These are phyloP conservation scores for Meyerozyma athensensis DNA, from an alignment of 1,139 yeast genomes.

Conservation along the genomic window DNA sequence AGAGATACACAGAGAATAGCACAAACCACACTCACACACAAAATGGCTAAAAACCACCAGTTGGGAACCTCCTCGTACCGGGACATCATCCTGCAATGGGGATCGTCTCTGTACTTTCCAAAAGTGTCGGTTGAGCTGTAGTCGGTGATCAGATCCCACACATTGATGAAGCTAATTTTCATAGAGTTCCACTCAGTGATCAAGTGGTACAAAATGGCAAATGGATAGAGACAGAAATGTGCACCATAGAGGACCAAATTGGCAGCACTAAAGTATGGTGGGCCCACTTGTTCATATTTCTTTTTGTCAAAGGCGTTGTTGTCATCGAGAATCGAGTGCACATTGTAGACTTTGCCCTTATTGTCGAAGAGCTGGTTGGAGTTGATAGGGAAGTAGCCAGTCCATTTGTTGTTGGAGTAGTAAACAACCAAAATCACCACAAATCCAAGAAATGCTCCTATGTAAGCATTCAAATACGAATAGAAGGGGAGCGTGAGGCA, in stretches of 20 bases:
- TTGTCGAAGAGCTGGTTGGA: conserved; percentile 34
- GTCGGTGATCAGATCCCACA: conserved; percentile 27
- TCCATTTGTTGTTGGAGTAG: conserved; percentile 37
- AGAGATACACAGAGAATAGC: conserved; percentile 36
- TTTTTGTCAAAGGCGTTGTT: conserved; percentile 27
- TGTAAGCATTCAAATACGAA: conserved; percentile 32
- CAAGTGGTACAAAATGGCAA: conserved; percentile 42
- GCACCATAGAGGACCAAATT: conserved; percentile 41
- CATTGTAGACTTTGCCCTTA: conserved; percentile 29
- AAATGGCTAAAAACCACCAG: conserved; percentile 48
- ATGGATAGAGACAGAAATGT: conserved; percentile 37
- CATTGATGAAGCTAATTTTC: conserved; percentile 35
- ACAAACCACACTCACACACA: conserved; percentile 44
- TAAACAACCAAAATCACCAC: conserved; percentile 27
- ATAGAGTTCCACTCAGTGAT: conserved; percentile 43
- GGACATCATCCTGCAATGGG: conserved; percentile 54
- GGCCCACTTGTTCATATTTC: conserved; percentile 32
- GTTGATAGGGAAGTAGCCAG: conserved; percentile 37
- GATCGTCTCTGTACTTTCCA: conserved; percentile 35
- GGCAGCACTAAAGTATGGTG: conserved; percentile 43
- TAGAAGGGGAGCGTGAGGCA: conserved; percentile 19
- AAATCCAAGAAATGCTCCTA: conserved; percentile 33
- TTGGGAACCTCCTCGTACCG: conserved; percentile 60
- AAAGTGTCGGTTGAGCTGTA: conserved; percentile 20
- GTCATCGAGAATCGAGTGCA: conserved; percentile 29